phyloP scores from a whole-genome alignment of 257 asterid genomes.

The Solanum microdontum region DNA sequence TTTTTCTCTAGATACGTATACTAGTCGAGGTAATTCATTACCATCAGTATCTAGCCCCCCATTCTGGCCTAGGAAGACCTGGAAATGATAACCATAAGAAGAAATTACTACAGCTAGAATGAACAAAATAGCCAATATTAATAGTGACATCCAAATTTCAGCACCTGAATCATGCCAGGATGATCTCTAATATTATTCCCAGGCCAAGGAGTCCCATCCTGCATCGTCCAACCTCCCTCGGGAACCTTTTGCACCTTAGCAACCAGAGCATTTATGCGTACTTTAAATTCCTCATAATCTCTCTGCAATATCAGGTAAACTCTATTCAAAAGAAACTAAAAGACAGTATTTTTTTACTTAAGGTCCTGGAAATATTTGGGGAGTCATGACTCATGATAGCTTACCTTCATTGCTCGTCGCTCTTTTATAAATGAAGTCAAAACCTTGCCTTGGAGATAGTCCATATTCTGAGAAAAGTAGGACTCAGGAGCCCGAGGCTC shows the following conservation, averaged over 20 bases:
- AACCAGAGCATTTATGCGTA: conserved; percentile 18
- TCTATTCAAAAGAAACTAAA: not conserved
- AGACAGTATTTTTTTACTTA: not conserved
- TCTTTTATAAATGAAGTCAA: conserved; percentile 20
- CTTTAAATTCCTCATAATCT: conserved; percentile 27
- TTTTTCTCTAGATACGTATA: conserved; percentile 31
- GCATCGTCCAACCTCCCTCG: conserved; percentile 30
- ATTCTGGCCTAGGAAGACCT: conserved; percentile 21
- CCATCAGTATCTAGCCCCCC: conserved; percentile 12
- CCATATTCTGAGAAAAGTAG: conserved; percentile 19
- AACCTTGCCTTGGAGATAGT: conserved; percentile 21
- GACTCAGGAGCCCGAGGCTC: conserved; percentile 32
- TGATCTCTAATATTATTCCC: conserved; percentile 25
- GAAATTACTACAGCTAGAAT: not conserved
- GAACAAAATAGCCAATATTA: not conserved
- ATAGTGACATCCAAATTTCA: not conserved
- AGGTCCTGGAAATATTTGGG: not conserved
- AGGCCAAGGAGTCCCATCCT: conserved; percentile 34
- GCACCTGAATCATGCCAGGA: conserved; percentile 33
- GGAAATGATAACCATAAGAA: not conserved
- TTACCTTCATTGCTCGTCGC: conserved; percentile 24
- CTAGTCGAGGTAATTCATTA: conserved; percentile 13
- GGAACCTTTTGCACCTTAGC: conserved; percentile 22
- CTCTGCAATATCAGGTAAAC: conserved; percentile 7
- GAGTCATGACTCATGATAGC: not conserved